Conservation (phyloP, 345 rosid species). For the Pugionium cornutum region DNA sequence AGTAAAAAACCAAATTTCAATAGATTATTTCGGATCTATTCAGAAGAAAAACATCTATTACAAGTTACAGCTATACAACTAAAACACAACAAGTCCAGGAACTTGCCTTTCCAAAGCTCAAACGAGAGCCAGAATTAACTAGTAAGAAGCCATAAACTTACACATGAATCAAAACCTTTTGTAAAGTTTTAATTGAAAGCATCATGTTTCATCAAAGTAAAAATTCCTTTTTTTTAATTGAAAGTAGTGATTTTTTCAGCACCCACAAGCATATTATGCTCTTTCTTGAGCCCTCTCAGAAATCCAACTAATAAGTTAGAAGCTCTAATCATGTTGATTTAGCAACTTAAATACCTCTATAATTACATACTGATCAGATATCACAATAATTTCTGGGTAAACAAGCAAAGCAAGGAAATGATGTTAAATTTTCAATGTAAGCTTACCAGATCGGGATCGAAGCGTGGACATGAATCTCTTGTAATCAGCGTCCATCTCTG, state of each 20-base stretch:
- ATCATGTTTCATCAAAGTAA: not conserved
- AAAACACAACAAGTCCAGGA: constrained; percentile 15
- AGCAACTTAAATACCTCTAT: not conserved
- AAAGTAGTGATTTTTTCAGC: not conserved
- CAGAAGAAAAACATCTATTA: not conserved
- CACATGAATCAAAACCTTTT: not conserved
- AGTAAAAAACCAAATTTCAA: not conserved
- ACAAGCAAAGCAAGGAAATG: not conserved
- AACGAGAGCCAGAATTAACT: not conserved
- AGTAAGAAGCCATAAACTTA: not conserved
- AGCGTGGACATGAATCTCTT: constrained; percentile 75
- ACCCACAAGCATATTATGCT: not conserved
- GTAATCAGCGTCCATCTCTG: constrained; percentile 85
- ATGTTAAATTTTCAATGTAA: not conserved
- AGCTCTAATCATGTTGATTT: constrained; percentile 3
- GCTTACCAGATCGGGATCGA: constrained; percentile 88
- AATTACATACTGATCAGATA: not conserved
- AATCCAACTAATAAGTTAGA: not conserved
- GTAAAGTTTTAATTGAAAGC: no score
- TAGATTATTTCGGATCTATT: not conserved
- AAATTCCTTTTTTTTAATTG: no score
- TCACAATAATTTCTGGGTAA: not conserved
- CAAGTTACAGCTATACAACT: not conserved
- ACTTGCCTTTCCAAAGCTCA: not conserved
- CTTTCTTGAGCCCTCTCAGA: not conserved